These are phyloP conservation scores for Knufia fluminis DNA, from an alignment of 2,329 filamentous ascomycete species.

Conservation along the genomic window DNA sequence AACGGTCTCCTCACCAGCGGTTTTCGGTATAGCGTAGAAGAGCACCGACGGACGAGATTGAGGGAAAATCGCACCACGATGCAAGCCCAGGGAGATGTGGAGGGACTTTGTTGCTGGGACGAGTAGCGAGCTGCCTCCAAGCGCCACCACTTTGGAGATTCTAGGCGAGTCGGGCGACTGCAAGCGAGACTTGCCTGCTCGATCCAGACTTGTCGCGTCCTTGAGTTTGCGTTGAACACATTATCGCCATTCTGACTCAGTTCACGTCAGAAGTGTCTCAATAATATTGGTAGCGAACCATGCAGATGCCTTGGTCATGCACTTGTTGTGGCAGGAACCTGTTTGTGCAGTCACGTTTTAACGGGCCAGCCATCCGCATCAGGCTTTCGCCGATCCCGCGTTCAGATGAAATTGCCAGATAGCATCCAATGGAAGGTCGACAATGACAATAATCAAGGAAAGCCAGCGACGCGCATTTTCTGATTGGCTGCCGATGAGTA, in stretches of 20 bases:
- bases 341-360: constrained; percentile 1
- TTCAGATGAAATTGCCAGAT: not conserved
- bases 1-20: not conserved
- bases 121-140: constrained; percentile 17
- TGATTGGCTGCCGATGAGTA: constrained; percentile 3
- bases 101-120: constrained; percentile 14
- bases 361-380: not conserved
- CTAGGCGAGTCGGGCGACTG: not conserved
- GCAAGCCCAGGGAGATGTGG: constrained; percentile 15
- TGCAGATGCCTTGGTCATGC: not conserved
- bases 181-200: not conserved
- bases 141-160: constrained; percentile 14
- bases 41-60: constrained; percentile 3
- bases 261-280: no score
- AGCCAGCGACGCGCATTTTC: not conserved
- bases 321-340: not conserved
- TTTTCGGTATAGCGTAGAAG: not conserved
- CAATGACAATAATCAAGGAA: not conserved
- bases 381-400: not conserved
- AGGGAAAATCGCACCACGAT: constrained; percentile 5
- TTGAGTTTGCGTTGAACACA: not conserved
- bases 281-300: not conserved
- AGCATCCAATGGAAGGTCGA: not conserved
- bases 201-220: not conserved
- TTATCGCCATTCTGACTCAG: no score